Evolutionary conservation across 495 filamentous ascomycete species (phyloP).

Genomic region (Hypoxylon fragiforme): DNA sequence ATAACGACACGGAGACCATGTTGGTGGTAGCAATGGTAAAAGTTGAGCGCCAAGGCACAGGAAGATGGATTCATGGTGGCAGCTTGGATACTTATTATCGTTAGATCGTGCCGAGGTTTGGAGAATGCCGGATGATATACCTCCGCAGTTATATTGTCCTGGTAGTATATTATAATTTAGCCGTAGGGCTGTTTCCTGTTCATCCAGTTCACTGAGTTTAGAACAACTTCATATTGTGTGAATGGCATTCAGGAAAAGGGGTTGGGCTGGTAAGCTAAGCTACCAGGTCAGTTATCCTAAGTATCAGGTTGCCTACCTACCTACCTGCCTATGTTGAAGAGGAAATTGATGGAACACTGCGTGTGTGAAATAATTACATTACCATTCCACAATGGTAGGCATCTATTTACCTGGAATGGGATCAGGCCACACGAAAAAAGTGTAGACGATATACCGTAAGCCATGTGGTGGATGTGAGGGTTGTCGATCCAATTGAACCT

Average conservation of each 20-base stretch:
- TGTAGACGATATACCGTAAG: too few species aligned
- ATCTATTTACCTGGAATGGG: too few species aligned
- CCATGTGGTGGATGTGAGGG: too few species aligned
- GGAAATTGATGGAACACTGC: too few species aligned
- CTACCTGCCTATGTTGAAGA: too few species aligned
- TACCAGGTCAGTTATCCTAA: too few species aligned
- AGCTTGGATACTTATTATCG: slow-evolving; percentile 23
- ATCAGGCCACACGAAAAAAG: too few species aligned
- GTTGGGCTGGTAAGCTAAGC: too few species aligned
- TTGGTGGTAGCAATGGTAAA: slow-evolving; percentile 7
- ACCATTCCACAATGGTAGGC: too few species aligned
- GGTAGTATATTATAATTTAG: slow-evolving; percentile 24
- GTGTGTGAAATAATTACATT: too few species aligned
- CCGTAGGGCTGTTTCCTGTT: slow-evolving; percentile 33
- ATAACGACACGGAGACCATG: slow-evolving; percentile 6
- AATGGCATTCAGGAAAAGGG: neutral
- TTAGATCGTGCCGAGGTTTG: slow-evolving; percentile 4
- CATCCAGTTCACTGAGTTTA: neutral
- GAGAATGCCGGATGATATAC: slow-evolving; percentile 16
- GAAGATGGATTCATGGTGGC: slow-evolving; percentile 10
- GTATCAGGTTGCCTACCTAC: too few species aligned
- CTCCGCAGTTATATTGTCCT: slow-evolving; percentile 21
- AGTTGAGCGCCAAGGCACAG: slow-evolving; percentile 13
- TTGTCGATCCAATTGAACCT: too few species aligned
- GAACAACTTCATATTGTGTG: neutral